Evolutionary conservation across 2,329 filamentous ascomycete genomes (phyloP), one percentile per base, ranked within the genome.

Genomic region (Ceratocystis lukuohia): DNA sequence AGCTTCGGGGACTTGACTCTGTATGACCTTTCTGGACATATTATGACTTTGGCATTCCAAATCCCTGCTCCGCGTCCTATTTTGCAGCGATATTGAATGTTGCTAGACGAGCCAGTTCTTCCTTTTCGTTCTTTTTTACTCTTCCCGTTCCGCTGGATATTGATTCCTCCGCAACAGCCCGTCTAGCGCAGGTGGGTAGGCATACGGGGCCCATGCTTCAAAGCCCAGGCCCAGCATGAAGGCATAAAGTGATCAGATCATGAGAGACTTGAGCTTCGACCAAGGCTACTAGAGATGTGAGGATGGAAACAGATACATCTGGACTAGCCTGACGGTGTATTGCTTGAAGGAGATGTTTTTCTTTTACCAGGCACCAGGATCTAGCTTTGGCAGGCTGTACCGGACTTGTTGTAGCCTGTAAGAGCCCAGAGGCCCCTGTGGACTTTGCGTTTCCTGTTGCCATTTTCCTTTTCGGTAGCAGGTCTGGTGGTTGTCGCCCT

Each of bases 261-360:
- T n/a, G 56, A 59, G 33, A 59, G 56, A 59, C 15, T 59, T 59
- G n/a, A 37, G 56, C 56, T 59, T 59, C 56, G 56, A 37, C 28
- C 56, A 59, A 37, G 25, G 12, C 28, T n/a, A 30, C n/a, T n/a
- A 59, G 28, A 37, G 8, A 17, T 10, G 37, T 15, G 10, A 37
- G 28, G 6, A 37, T 8, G n/a, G 33, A 25, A 59, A 37, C 56
- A 37, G 56, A 37, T n/a, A 59, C 4, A 59, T 41, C 12, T 41
- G 37, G 37, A 12, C 37, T 41, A 5, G 37, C 3, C 37, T 41
- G 10, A 5, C 1, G 8, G 10, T 59, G 56, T 59, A 17, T 30
- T 59, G 37, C 37, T 41, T n/a, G 7, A 20, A n/a, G 56, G 56
- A 37, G 15, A 30, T 10, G 28, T 59, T 59, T 59, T 22, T 22